Evolutionary conservation across 164 flowering plant genomes (phyloP).

Genomic region (Sedum album): DNA sequence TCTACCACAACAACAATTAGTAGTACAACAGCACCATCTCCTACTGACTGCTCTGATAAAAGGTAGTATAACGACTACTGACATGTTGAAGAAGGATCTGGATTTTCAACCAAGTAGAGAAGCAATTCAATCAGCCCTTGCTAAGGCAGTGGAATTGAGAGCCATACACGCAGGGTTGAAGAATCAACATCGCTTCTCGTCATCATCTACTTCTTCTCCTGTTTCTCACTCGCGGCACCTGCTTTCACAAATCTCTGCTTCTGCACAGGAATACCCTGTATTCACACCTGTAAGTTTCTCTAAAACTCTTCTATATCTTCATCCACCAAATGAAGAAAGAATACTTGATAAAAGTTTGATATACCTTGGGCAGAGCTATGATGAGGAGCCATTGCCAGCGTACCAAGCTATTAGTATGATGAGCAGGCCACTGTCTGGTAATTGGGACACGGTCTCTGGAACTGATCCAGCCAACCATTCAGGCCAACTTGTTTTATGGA

Average conservation of each 20-base stretch:
- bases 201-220: conserved; percentile 35
- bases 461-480: conserved; percentile 9
- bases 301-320: too few species aligned
- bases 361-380: conserved; percentile 76
- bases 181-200: conserved; percentile 38
- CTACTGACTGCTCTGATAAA: neutral
- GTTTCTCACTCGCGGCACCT: too few species aligned
- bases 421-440: neutral
- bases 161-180: conserved; percentile 81
- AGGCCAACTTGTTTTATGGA: conserved; percentile 24
- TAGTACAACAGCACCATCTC: neutral
- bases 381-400: conserved; percentile 62
- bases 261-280: conserved; percentile 92
- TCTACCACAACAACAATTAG: neutral
- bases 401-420: conserved; percentile 22
- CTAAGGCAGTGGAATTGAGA: conserved; percentile 85
- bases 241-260: too few species aligned
- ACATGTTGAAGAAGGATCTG: conserved; percentile 8
- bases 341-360: too few species aligned
- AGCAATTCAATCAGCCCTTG: conserved; percentile 74
- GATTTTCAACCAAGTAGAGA: conserved; percentile 27
- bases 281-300: conserved; percentile 78
- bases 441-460: too few species aligned
- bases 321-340: too few species aligned
- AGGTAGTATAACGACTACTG: neutral